Conservation (phyloP, 768 basidiomycete species). For the Russula virescens region DNA sequence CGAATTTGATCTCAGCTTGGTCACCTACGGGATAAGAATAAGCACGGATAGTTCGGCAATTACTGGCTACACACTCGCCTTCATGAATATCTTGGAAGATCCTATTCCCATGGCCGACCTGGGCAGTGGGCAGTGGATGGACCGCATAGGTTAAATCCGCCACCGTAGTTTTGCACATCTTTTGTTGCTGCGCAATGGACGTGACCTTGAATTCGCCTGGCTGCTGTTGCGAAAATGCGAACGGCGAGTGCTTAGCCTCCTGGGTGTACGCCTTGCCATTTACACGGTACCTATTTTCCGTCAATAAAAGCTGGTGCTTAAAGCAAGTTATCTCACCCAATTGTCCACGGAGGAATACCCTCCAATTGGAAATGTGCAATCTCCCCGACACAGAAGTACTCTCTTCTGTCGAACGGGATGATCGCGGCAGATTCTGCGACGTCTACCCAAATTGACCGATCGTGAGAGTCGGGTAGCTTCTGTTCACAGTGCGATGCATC, state of each 20-base stretch:
- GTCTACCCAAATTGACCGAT: conserved; percentile 72
- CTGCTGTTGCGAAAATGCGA: conserved; percentile 77
- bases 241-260: conserved; percentile 73
- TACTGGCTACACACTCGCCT: conserved; percentile 40
- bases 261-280: conserved; percentile 70
- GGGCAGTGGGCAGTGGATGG: conserved; percentile 81
- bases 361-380: conserved; percentile 87
- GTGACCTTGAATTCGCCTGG: conserved; percentile 80
- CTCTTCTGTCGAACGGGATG: conserved; percentile 69
- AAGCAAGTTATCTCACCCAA: conserved; percentile 48
- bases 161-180: conserved; percentile 81
- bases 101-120: conserved; percentile 79
- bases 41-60: not conserved
- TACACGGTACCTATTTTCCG: conserved; percentile 62
- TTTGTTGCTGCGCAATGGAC: conserved; percentile 88
- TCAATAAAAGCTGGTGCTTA: conserved; percentile 6
- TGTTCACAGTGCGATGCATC: conserved; percentile 85
- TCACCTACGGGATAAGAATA: conserved; percentile 47
- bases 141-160: conserved; percentile 68
- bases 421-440: conserved; percentile 97
- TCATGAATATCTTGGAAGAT: conserved; percentile 85
- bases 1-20: conserved; percentile 91
- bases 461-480: conserved; percentile 53
- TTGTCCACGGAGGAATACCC: conserved; percentile 89
- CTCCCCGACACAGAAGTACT: conserved; percentile 88